A percentile compares a stretch with the other conserved stretches of the same genome.
These are phyloP conservation scores for Anthracocystis setariae DNA, from an alignment of 1,284 basidiomycete species.

Conservation along the genomic window DNA sequence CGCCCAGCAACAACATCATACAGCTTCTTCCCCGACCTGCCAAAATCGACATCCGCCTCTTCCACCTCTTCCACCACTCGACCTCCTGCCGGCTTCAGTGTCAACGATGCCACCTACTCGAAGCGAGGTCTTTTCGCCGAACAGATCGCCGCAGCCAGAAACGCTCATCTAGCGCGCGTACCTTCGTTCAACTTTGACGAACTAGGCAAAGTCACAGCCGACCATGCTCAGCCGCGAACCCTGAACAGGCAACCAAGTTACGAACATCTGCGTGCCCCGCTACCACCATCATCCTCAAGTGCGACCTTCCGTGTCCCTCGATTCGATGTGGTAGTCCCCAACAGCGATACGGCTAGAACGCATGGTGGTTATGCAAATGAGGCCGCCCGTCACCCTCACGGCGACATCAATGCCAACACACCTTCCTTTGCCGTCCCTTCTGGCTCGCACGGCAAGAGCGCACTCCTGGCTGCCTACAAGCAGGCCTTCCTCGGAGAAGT, in stretches of 20 bases:
- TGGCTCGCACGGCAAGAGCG: conserved; percentile 30
- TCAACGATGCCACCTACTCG: conserved; percentile 34
- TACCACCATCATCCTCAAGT: not conserved
- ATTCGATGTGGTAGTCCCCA: conserved; percentile 21
- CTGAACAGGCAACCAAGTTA: conserved; percentile 28
- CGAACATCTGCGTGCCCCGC: conserved; percentile 20
- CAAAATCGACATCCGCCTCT: conserved; percentile 6
- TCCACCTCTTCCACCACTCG: conserved; percentile 6
- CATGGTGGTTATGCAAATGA: conserved; percentile 4
- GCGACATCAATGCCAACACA: conserved; percentile 21
- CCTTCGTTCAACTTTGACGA: conserved; percentile 35
- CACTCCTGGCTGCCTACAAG: conserved; percentile 37
- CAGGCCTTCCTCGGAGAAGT: conserved; percentile 28
- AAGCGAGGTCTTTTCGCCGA: conserved; percentile 39
- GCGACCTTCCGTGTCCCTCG: conserved; percentile 19
- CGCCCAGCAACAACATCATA: conserved; percentile 14
- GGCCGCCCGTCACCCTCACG: not conserved
- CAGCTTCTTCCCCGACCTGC: conserved; percentile 34
- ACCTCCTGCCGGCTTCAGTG: conserved; percentile 5
- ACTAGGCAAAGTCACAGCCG: conserved; percentile 1
- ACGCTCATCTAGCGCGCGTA: conserved; percentile 28
- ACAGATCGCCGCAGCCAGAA: conserved; percentile 37
- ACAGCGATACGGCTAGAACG: conserved; percentile 2
- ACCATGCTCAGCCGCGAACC: not conserved
- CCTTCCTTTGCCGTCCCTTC: conserved; percentile 24